Evolutionary conservation across 352 stramenopile species (phyloP), one percentile per base, ranked within the genome.

Genomic region (Globisporangium camurandrum): DNA sequence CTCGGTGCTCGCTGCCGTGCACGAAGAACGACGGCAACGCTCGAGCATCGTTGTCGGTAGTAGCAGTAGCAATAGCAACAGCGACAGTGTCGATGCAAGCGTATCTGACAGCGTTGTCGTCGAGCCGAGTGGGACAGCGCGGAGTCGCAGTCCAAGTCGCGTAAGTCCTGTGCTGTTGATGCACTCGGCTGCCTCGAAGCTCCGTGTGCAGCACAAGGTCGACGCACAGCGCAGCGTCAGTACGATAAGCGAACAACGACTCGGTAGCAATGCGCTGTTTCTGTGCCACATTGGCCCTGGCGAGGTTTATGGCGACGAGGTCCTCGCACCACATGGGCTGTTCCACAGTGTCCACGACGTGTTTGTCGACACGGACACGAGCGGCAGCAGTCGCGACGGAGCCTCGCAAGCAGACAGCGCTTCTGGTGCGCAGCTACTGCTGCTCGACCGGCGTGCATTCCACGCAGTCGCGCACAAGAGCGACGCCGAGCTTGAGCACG

Each of bases 281-380:
- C 51, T 85, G 20, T 77, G 72, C 26, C 43, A 72, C 19, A 42
- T 87, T 19, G 44, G 51, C 0, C 57, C 57, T 0, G 75, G 75
- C 5, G 75, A 85, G 33, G 61, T 81, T 31, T 78, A 72, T 24
- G 72, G 72, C 0, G 72, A 84, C 11, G 75, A 87, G 37, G 57
- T 70, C 9, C 56, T 71, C n/a, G 46, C 60, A 3, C 44, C 57
- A 1, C 57, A 62, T 33, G 66, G 63, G 16, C 47, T 67, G 37
- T 67, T 73, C 26, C 56, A 40, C 14, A 74, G 68, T 34, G 45
- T 56, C 14, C 61, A 80, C 34, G 66, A 73, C 40, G 62, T 76
- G 33, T 65, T 59, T 24, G 68, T 73, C 7, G 3, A 24, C 10
- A 9, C 17, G 4, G 16, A 16, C 5, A 16, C 42, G 1, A 23